These are phyloP conservation scores for Phaeoacremonium minimum DNA, from an alignment of 2,329 filamentous ascomycete species.

Conservation along the genomic window DNA sequence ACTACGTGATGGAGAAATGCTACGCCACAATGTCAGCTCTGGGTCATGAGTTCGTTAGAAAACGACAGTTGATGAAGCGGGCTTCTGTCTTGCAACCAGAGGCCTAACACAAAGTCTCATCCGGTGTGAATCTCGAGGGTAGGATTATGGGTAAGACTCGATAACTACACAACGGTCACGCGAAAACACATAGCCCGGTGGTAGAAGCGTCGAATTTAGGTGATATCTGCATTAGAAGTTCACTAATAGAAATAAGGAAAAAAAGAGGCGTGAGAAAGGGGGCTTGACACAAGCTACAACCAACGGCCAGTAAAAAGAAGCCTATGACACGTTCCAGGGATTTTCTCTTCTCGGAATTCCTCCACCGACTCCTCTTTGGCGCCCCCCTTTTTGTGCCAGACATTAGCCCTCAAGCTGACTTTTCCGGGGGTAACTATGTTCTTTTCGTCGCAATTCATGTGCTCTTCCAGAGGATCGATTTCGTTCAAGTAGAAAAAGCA, in stretches of 20 bases:
- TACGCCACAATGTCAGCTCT: too few relatives aligned
- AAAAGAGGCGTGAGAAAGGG: slow-evolving; percentile 19
- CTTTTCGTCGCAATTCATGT: slow-evolving; percentile 15
- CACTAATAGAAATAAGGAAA: slow-evolving; percentile 50
- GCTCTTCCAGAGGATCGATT: slow-evolving; percentile 11
- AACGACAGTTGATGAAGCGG: too few relatives aligned
- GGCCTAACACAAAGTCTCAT: too few relatives aligned
- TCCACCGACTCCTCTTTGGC: not conserved
- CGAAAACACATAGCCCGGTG: too few relatives aligned
- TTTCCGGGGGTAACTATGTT: slow-evolving; percentile 8
- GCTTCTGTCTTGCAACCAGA: too few relatives aligned
- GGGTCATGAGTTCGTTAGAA: too few relatives aligned
- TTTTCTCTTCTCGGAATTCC: not conserved
- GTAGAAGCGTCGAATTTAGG: slow-evolving; percentile 33
- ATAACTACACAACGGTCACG: too few relatives aligned
- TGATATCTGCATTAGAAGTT: slow-evolving; percentile 62
- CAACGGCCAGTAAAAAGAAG: slow-evolving; percentile 10
- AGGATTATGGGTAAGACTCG: too few relatives aligned
- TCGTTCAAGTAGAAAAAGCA: slow-evolving; percentile 26
- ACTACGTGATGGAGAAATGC: too few relatives aligned
- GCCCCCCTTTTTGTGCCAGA: not conserved
- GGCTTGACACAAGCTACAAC: slow-evolving; percentile 10
- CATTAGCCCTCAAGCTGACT: slow-evolving; percentile 6
- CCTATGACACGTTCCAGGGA: not conserved
- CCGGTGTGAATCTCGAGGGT: too few relatives aligned